Conservation (phyloP, 2,329 filamentous ascomycete species). For the Beauveria scarabaeidicola region DNA sequence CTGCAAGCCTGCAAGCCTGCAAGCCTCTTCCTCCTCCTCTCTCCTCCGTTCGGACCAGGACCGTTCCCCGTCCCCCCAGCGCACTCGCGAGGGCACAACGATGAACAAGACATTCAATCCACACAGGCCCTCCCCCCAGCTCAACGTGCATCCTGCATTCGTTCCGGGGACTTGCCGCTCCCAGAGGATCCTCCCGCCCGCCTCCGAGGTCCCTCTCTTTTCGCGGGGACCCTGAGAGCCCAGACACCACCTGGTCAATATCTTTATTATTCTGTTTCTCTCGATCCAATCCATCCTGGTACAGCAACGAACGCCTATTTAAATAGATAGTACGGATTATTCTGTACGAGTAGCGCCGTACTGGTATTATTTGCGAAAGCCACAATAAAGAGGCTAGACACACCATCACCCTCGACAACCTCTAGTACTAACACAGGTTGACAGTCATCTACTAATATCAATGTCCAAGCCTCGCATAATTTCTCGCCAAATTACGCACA, state of each 20-base stretch:
- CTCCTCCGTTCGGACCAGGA: too few species aligned
- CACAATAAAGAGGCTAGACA: background rate
- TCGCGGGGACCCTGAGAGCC: conserved; percentile 3
- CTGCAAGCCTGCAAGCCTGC: background rate
- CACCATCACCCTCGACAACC: background rate
- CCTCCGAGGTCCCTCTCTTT: background rate
- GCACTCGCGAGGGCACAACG: background rate
- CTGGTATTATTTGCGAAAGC: background rate
- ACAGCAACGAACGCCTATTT: background rate
- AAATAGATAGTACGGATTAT: too few species aligned
- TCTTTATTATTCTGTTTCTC: conserved; percentile 2
- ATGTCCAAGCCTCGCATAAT: background rate
- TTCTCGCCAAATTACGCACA: background rate
- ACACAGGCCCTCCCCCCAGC: background rate
- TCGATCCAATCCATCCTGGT: background rate
- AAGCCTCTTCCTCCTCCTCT: background rate
- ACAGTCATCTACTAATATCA: too few species aligned
- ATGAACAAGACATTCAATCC: background rate
- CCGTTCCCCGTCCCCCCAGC: background rate
- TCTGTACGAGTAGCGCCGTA: too few species aligned
- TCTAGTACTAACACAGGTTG: background rate
- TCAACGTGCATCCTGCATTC: conserved; percentile 8
- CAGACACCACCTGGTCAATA: too few species aligned
- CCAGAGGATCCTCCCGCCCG: background rate
- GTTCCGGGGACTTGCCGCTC: background rate